phyloP scores from a whole-genome alignment of 192 early-diverging fungal species.

The Paraglomus occultum region DNA sequence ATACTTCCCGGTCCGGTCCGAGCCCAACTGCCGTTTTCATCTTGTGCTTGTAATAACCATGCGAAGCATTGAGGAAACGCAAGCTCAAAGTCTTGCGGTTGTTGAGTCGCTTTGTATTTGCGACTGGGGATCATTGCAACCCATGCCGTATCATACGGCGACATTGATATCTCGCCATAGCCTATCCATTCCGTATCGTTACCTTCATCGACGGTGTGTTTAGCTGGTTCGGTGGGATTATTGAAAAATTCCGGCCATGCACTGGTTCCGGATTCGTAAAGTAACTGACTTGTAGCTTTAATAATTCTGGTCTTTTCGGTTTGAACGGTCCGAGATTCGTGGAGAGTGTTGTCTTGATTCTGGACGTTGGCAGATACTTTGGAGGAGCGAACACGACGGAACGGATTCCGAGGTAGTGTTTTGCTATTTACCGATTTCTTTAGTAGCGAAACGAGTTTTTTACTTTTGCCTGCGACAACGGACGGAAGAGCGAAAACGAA shows the following conservation, averaged over 20 bases:
- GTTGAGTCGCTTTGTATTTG: neutral
- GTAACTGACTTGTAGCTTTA: no score
- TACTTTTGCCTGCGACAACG: no score
- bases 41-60: constrained; percentile 17
- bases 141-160: constrained; percentile 25
- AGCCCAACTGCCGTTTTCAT: constrained; percentile 6
- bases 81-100: neutral
- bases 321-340: no score
- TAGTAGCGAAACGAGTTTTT: no score
- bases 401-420: no score
- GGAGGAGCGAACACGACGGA: no score
- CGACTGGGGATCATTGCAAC: constrained; percentile 13
- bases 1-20: neutral
- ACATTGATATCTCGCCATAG: constrained; percentile 17
- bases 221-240: neutral
- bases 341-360: no score
- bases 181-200: constrained; percentile 5
- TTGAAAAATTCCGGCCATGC: neutral
- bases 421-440: no score
- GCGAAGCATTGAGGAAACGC: constrained; percentile 18
- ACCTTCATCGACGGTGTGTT: neutral
- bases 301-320: no score
- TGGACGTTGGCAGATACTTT: no score
- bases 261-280: no score
- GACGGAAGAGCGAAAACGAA: no score